A percentile compares a stretch with the other conserved stretches of the same genome.
phyloP scores from a whole-genome alignment of 2,329 filamentous ascomycete genomes.

The Trichoderma asperellum region DNA sequence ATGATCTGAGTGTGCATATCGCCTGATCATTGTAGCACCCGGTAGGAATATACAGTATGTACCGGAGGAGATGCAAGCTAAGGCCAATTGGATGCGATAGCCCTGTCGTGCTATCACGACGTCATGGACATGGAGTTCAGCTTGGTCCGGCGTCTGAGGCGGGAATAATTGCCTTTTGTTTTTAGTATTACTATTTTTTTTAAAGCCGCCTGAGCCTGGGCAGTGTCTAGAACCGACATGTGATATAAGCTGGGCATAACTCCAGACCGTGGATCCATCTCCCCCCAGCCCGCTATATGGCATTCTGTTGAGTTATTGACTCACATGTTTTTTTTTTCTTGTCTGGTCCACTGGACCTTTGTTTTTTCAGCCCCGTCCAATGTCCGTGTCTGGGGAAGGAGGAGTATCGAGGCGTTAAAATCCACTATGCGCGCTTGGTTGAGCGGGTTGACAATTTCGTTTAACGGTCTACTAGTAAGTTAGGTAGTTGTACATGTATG shows the following conservation, averaged over 20 bases:
- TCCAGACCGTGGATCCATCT: constrained; percentile 40
- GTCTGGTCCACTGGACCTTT: constrained; percentile 27
- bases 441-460: constrained; percentile 43
- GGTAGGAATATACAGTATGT: background rate
- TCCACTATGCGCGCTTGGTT: constrained; percentile 40
- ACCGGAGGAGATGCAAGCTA: constrained; percentile 14
- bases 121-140: constrained; percentile 36
- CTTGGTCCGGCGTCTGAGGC: background rate
- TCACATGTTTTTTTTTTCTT: background rate
- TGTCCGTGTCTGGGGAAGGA: constrained; percentile 40
- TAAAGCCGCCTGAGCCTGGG: background rate
- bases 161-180: background rate
- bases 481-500: constrained; percentile 37
- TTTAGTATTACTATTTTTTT: background rate
- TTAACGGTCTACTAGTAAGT: constrained; percentile 34
- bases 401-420: constrained; percentile 42
- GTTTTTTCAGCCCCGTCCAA: constrained; percentile 25
- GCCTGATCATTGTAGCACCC: constrained; percentile 29
- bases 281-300: constrained; percentile 47
- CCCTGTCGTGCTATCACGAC: constrained; percentile 36
- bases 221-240: constrained; percentile 32
- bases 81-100: constrained; percentile 36
- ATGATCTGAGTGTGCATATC: constrained; percentile 10
- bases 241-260: constrained; percentile 49
- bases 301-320: constrained; percentile 50